A percentile compares a stretch with the other conserved stretches of the same genome.
These are phyloP conservation scores for Xylaria sp. DNA, from an alignment of 2,329 filamentous ascomycete genomes.

Conservation along the genomic window DNA sequence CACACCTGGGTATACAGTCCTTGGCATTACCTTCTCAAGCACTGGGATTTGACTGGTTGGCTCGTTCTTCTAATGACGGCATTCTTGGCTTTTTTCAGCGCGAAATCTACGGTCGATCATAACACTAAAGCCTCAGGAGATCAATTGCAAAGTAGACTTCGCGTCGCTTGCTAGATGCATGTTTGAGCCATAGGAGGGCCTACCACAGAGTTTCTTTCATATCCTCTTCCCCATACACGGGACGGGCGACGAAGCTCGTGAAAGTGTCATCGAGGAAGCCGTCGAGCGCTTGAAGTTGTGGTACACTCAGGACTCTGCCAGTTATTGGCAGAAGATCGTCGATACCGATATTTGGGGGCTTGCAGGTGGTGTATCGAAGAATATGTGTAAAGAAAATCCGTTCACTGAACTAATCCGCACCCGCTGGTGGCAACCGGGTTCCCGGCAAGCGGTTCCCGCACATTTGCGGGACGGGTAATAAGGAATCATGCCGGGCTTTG, in stretches of 20 bases:
- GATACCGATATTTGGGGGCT: not conserved
- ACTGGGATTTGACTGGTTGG: not conserved
- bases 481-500: conserved; percentile 12
- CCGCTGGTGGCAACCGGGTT: conserved; percentile 32
- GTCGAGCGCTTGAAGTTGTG: not conserved
- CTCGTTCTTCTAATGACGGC: not conserved
- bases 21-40: not conserved
- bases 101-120: not conserved
- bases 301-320: conserved; percentile 6
- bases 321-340: conserved; percentile 5
- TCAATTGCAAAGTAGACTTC: conserved; percentile 36
- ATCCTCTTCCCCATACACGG: conserved; percentile 36
- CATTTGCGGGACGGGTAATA: conserved; percentile 4
- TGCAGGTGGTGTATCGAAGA: conserved; percentile 1
- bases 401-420: conserved; percentile 29
- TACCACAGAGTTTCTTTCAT: conserved; percentile 37
- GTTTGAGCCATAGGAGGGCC: conserved; percentile 37
- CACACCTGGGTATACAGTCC: not conserved
- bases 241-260: conserved; percentile 21
- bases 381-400: conserved; percentile 35
- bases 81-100: not conserved
- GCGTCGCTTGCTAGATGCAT: conserved; percentile 29
- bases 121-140: conserved; percentile 21
- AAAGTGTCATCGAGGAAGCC: conserved; percentile 37
- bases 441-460: not conserved